phyloP scores from a whole-genome alignment of 805 yeast genomes.

The Pichia deserticola region DNA sequence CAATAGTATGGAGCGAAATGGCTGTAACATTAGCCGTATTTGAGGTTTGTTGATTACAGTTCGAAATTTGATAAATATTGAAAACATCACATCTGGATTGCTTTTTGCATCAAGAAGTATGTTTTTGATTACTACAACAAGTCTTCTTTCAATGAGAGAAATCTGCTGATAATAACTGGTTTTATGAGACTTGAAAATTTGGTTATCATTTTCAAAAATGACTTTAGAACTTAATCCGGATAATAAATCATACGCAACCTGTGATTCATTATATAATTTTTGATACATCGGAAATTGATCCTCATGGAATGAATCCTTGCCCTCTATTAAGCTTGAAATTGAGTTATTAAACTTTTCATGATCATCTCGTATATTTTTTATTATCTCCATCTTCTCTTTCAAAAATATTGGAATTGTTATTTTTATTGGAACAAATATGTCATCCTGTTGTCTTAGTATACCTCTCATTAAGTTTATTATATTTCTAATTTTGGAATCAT shows the following conservation, averaged over 20 bases:
- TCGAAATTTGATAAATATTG: conserved; percentile 41
- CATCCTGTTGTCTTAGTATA: conserved; percentile 62
- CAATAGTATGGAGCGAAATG: conserved; percentile 47
- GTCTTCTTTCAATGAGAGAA: conserved; percentile 36
- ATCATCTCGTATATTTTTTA: not conserved
- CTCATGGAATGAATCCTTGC: not conserved
- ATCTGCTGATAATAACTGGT: conserved; percentile 36
- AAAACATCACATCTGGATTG: conserved; percentile 41
- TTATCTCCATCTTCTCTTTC: not conserved
- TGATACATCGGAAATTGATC: not conserved
- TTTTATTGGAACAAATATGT: conserved; percentile 59
- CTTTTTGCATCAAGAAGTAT: conserved; percentile 33
- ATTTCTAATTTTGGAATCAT: conserved; percentile 59
- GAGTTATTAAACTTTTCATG: not conserved
- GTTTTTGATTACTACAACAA: conserved; percentile 34
- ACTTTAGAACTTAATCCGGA: not conserved
- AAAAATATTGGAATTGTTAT: conserved; percentile 35
- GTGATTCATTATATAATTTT: conserved; percentile 2
- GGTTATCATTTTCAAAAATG: not conserved
- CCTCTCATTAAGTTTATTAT: conserved; percentile 67
- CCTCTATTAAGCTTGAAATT: not conserved
- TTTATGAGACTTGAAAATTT: not conserved
- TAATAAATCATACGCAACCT: not conserved
- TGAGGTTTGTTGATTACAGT: conserved; percentile 45
- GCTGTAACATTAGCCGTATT: conserved; percentile 51